These are phyloP conservation scores for Neurospora pannonica DNA, from an alignment of 495 filamentous ascomycete genomes.

Conservation along the genomic window DNA sequence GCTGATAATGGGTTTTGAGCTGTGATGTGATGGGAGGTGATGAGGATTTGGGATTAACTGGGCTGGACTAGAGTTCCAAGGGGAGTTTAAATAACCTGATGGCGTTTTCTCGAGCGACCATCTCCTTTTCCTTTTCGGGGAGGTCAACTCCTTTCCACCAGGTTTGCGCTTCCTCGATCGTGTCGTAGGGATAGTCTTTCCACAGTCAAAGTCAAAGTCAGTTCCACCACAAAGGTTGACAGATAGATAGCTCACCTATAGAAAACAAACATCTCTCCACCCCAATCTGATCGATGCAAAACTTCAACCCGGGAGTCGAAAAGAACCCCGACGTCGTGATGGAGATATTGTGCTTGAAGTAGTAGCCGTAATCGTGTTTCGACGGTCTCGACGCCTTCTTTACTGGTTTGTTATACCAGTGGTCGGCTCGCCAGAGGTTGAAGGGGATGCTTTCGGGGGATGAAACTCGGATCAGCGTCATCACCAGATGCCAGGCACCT, in stretches of 20 bases:
- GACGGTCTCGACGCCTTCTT: constrained; percentile 45
- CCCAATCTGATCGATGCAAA: constrained; percentile 33
- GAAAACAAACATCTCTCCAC: constrained; percentile 28
- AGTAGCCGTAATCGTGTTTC: constrained; percentile 50
- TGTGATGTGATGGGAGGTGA: background rate
- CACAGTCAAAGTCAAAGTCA: background rate
- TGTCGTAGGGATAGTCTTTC: constrained; percentile 31
- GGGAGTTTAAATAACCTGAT: constrained; percentile 45
- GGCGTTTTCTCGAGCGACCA: constrained; percentile 46
- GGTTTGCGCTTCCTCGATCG: constrained; percentile 41
- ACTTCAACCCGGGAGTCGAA: constrained; percentile 44
- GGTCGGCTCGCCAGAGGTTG: constrained; percentile 53
- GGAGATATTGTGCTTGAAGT: constrained; percentile 52
- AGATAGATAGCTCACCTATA: constrained; percentile 22
- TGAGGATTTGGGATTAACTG: background rate
- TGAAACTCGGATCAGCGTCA: background rate
- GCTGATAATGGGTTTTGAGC: background rate
- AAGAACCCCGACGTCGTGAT: constrained; percentile 57
- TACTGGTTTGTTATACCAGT: constrained; percentile 46
- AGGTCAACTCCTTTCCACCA: constrained; percentile 44
- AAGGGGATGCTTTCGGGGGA: constrained; percentile 44
- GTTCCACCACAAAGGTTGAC: background rate
- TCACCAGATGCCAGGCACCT: too few relatives aligned
- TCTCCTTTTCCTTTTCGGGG: constrained; percentile 32
- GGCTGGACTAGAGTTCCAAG: constrained; percentile 4